These are phyloP conservation scores for Halophytophthora polymorphica DNA, from an alignment of 352 stramenopile genomes.

Conservation along the genomic window DNA sequence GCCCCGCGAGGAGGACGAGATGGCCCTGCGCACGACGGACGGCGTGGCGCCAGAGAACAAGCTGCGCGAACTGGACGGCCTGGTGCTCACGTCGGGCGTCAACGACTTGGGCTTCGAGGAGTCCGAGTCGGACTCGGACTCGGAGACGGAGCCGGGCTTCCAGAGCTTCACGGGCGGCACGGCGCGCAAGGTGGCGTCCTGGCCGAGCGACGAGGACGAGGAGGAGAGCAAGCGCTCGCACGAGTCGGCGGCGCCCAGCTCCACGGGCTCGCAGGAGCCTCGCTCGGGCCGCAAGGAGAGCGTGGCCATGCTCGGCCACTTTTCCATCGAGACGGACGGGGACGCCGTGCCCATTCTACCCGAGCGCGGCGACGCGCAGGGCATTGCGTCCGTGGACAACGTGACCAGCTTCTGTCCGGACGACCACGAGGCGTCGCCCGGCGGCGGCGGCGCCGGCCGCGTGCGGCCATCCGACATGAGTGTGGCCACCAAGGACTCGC, in stretches of 20 bases:
- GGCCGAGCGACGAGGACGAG: conserved; percentile 21
- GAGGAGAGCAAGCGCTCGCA: conserved; percentile 21
- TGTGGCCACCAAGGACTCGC: conserved; percentile 10
- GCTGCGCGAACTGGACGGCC: conserved; percentile 28
- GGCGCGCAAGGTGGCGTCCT: conserved; percentile 7
- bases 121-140: conserved; percentile 29
- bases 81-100: conserved; percentile 35
- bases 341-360: conserved; percentile 56
- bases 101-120: conserved; percentile 59
- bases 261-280: conserved; percentile 20
- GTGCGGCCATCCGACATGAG: conserved; percentile 41
- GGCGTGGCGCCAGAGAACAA: conserved; percentile 29
- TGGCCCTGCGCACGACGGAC: conserved; percentile 13
- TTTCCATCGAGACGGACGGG: conserved; percentile 52
- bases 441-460: conserved; percentile 19
- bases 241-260: conserved; percentile 8
- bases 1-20: conserved; percentile 10
- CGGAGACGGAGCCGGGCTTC: conserved; percentile 28
- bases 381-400: conserved; percentile 58
- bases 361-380: conserved; percentile 42
- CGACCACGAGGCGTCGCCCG: conserved; percentile 25
- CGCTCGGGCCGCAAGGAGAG: conserved; percentile 51
- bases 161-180: conserved; percentile 37
- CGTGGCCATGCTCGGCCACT: conserved; percentile 72
- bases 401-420: conserved; percentile 40